A percentile compares a stretch with the other conserved stretches of the same genome.
Evolutionary conservation across 441 rosid genomes (phyloP).

Genomic region (Pelargonium citronellum): DNA sequence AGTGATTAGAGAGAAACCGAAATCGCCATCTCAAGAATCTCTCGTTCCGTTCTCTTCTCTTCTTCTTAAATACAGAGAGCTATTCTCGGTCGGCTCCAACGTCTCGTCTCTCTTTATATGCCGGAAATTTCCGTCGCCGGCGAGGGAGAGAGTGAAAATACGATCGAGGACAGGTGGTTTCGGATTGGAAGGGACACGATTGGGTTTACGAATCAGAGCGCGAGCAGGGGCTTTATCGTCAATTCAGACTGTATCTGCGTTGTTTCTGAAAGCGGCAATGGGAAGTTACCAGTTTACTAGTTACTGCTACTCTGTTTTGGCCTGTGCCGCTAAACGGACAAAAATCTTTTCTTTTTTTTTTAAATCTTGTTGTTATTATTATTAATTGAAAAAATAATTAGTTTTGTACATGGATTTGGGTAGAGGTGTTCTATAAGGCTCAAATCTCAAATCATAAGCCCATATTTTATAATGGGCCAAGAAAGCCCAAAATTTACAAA

Average conservation of each 20-base stretch:
- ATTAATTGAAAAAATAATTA: no score
- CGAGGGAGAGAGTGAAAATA: constrained; percentile 6
- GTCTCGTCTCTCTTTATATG: background rate
- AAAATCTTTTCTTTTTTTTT: background rate
- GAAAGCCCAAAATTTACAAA: no score
- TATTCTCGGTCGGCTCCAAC: background rate
- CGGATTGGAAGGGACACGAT: background rate
- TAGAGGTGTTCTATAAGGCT: no score
- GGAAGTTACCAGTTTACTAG: background rate
- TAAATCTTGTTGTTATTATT: no score
- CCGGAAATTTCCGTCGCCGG: background rate
- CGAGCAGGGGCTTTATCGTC: background rate
- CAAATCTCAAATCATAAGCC: no score
- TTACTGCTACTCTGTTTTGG: background rate
- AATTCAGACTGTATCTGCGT: background rate
- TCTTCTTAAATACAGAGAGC: background rate
- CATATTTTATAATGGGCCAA: no score
- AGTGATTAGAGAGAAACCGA: background rate
- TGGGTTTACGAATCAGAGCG: background rate
- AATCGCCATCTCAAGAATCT: background rate
- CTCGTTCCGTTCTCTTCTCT: background rate
- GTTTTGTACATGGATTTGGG: no score
- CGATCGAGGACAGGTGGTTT: constrained; percentile 12
- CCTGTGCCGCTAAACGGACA: background rate
- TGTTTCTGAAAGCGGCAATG: constrained; percentile 11